phyloP scores from a whole-genome alignment of 495 filamentous ascomycete species.

The Xylaria bambusicola region DNA sequence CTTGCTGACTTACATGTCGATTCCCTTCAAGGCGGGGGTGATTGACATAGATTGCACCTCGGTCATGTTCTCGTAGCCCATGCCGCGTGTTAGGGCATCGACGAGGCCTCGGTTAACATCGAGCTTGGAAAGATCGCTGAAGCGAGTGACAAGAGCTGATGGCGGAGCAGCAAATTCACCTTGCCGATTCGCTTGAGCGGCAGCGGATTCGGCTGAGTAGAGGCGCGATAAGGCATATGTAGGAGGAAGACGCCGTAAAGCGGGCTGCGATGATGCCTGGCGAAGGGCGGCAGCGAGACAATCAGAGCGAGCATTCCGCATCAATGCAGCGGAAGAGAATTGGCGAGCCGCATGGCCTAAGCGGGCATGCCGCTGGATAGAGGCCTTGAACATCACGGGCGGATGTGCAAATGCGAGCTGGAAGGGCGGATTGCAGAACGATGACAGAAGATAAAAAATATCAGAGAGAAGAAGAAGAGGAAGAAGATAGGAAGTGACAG shows the following conservation, averaged over 20 bases:
- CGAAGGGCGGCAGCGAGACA: conserved; percentile 21
- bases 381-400: conserved; percentile 28
- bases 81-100: conserved; percentile 66
- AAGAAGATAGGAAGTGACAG: background rate
- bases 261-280: conserved; percentile 19
- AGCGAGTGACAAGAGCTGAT: conserved; percentile 58
- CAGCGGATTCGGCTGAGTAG: conserved; percentile 43
- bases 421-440: background rate
- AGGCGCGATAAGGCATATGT: conserved; percentile 30
- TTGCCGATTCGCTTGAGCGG: conserved; percentile 7
- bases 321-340: conserved; percentile 24
- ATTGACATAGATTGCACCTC: conserved; percentile 88
- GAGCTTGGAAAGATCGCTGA: conserved; percentile 64
- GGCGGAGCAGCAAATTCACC: conserved; percentile 19
- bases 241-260: conserved; percentile 21
- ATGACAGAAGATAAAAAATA: background rate
- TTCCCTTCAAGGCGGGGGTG: conserved; percentile 70
- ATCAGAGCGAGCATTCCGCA: conserved; percentile 24
- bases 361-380: conserved; percentile 35
- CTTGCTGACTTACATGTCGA: conserved; percentile 69
- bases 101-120: conserved; percentile 68
- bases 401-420: background rate
- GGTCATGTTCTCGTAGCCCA: conserved; percentile 85
- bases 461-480: background rate
- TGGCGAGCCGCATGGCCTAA: conserved; percentile 30